Evolutionary conservation across 192 early-diverging fungal species (phyloP).

Genomic region (Cladochytrium replicatum): DNA sequence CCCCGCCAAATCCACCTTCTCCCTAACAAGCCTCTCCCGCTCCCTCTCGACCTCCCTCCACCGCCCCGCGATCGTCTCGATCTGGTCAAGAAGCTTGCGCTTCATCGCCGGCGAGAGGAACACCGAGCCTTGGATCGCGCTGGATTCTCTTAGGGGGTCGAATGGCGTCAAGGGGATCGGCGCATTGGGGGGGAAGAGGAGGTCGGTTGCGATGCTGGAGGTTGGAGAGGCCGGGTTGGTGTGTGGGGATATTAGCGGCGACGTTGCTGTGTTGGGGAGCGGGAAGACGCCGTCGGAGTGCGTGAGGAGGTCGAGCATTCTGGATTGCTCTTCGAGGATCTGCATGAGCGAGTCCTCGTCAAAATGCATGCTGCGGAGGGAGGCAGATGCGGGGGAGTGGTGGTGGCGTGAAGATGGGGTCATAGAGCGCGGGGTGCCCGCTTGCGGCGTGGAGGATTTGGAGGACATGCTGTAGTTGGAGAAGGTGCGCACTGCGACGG

Average conservation of each 20-base stretch:
- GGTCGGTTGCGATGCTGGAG: neutral
- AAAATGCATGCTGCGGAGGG: neutral
- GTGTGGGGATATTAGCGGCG: neutral
- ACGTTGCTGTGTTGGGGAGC: neutral
- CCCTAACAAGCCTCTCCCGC: neutral
- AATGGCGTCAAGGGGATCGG: no score
- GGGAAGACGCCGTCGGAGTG: neutral
- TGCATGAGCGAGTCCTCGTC: neutral
- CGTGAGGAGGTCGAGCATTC: neutral
- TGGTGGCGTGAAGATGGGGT: neutral
- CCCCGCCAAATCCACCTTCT: neutral
- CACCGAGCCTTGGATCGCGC: neutral
- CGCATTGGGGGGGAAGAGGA: no score
- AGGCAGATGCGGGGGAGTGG: neutral
- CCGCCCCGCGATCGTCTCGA: neutral
- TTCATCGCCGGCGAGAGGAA: neutral
- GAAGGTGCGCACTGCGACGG: neutral
- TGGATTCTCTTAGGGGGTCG: neutral
- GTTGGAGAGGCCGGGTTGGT: no score
- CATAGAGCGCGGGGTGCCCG: neutral
- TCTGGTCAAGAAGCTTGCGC: neutral
- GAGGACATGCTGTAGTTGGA: neutral
- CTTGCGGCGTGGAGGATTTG: neutral
- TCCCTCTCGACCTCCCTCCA: neutral
- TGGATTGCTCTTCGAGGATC: neutral